Percentiles rank a stretch among this genome's conserved stretches.
Conservation (phyloP, 805 yeast species). For the Saccharomycopsis olivae region DNA sequence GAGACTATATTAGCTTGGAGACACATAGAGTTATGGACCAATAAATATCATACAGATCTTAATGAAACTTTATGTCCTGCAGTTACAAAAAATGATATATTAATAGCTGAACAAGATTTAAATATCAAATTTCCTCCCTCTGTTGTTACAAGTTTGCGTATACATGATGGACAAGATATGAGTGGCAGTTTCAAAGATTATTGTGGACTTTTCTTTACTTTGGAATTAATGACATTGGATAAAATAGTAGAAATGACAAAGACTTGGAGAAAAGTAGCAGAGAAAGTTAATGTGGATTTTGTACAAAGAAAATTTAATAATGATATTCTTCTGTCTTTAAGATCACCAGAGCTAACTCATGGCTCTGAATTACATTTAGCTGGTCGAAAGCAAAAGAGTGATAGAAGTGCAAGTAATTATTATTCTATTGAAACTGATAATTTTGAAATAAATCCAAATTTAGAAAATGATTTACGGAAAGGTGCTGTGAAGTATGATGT, state of each 20-base stretch:
- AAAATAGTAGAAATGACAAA: constrained; percentile 71
- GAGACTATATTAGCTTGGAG: constrained; percentile 78
- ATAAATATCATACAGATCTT: constrained; percentile 69
- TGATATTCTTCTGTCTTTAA: constrained; percentile 6
- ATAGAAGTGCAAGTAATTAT: constrained; percentile 8
- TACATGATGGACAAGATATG: constrained; percentile 87
- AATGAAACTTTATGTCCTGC: constrained; percentile 67
- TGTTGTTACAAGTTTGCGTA: constrained; percentile 64
- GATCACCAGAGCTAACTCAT: constrained; percentile 13
- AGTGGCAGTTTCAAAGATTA: constrained; percentile 62
- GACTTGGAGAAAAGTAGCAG: constrained; percentile 73
- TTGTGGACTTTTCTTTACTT: constrained; percentile 69
- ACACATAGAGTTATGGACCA: constrained; percentile 78
- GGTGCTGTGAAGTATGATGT: constrained; percentile 7
- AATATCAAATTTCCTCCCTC: constrained; percentile 67
- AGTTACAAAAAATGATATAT: constrained; percentile 70
- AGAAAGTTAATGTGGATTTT: constrained; percentile 25
- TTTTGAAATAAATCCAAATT: constrained; percentile 18
- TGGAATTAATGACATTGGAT: constrained; percentile 71
- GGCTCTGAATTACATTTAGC: constrained; percentile 13
- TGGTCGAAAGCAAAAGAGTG: constrained; percentile 7
- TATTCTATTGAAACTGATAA: constrained; percentile 15
- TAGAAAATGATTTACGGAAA: constrained; percentile 13
- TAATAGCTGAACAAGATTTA: constrained; percentile 76
- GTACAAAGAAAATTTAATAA: constrained; percentile 9